Conservation (phyloP, 495 filamentous ascomycete genomes). For the Neurospora tetraspora region DNA sequence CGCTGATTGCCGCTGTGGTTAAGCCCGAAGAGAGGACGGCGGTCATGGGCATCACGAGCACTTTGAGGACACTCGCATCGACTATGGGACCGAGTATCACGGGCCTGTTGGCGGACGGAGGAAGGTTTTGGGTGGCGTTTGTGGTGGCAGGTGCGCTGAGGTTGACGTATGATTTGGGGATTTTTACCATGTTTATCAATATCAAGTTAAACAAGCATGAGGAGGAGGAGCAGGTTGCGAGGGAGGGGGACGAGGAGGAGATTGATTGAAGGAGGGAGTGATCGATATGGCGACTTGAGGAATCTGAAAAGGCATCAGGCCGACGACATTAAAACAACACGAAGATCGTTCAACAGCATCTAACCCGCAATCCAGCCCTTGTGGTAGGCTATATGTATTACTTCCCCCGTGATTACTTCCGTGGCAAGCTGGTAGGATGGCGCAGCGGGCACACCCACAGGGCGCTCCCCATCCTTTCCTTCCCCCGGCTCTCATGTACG, state of each 20-base stretch:
- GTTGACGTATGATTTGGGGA: constrained; percentile 60
- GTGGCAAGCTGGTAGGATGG: background rate
- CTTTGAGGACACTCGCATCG: constrained; percentile 54
- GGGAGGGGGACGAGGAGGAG: background rate
- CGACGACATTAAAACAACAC: background rate
- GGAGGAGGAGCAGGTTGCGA: background rate
- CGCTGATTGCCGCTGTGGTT: constrained; percentile 68
- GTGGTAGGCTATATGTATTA: background rate
- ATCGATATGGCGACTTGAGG: background rate
- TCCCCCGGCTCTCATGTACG: background rate
- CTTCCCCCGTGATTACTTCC: background rate
- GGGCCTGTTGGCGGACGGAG: constrained; percentile 53
- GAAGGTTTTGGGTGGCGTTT: constrained; percentile 66
- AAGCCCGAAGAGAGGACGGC: constrained; percentile 69
- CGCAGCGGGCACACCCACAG: too few species aligned
- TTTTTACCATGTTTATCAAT: constrained; percentile 57
- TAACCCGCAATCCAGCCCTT: background rate
- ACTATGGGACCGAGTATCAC: constrained; percentile 62
- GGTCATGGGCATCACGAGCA: constrained; percentile 65
- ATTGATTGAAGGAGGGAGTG: background rate
- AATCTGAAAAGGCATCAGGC: background rate
- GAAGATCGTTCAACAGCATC: background rate
- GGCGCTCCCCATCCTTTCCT: too few species aligned
- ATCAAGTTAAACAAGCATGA: constrained; percentile 35
- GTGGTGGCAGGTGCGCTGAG: constrained; percentile 60